Conservation (phyloP, 768 basidiomycete species). For the Auriscalpium vulgare region DNA sequence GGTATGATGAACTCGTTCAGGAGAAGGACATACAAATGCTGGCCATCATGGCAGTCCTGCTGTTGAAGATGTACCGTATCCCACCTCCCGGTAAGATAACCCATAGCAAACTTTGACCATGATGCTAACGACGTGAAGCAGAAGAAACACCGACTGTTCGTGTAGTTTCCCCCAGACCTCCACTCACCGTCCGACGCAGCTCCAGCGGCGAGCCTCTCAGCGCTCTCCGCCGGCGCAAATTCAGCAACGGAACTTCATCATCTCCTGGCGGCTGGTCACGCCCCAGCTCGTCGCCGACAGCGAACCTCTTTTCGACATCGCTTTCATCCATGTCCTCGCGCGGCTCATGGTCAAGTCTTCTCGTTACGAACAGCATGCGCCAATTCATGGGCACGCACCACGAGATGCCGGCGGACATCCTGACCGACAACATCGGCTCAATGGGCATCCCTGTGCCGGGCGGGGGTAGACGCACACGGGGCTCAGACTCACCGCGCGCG, state of each 20-base stretch:
- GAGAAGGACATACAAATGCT: slow-evolving; percentile 75
- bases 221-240: slow-evolving; percentile 24
- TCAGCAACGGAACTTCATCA: slow-evolving; percentile 30
- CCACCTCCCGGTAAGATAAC: slow-evolving; percentile 12
- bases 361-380: slow-evolving; percentile 57
- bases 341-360: slow-evolving; percentile 77
- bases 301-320: slow-evolving; percentile 31
- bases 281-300: slow-evolving; percentile 34
- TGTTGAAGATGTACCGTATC: slow-evolving; percentile 40
- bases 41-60: slow-evolving; percentile 64
- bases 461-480: slow-evolving; percentile 1
- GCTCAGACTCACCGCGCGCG: background rate
- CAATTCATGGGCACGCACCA: slow-evolving; percentile 52
- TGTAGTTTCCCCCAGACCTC: background rate
- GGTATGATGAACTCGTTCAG: slow-evolving; percentile 34
- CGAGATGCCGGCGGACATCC: slow-evolving; percentile 25
- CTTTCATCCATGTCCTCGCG: slow-evolving; percentile 55
- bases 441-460: slow-evolving; percentile 24
- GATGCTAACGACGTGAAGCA: background rate
- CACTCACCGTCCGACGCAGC: slow-evolving; percentile 13
- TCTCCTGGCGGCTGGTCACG: slow-evolving; percentile 47
- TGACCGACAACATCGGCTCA: slow-evolving; percentile 13
- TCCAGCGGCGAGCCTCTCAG: slow-evolving; percentile 55
- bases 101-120: background rate
- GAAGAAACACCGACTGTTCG: background rate